Evolutionary conservation across 2,329 filamentous ascomycete genomes (phyloP), one percentile per base, ranked within the genome.

Genomic region (Cercospora beticola): DNA sequence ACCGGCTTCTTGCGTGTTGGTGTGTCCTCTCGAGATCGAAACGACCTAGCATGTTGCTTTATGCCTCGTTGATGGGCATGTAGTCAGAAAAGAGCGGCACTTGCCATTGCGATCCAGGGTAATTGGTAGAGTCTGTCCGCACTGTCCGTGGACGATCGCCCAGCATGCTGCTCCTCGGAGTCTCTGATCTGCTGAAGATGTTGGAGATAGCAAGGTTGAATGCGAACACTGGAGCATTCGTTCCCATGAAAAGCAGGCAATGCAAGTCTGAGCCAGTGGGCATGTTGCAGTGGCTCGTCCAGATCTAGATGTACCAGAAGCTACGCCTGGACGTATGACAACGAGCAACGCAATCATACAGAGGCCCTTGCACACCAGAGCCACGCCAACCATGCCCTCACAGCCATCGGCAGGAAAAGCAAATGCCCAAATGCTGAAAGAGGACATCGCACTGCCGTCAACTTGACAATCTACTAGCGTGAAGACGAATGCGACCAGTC

Each of bases 391-490:
- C 31, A 26, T 62, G 36, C 16, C 6, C 36, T 43, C 36, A n/a
- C 36, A 43, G 16, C 36, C 18, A 26, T 7, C n/a, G 16, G 33
- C 33, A 40, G 8, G n/a, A 62, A 46, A 12, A 30, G 21, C 12
- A 28, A 62, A 58, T 21, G 54, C 54, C 14, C 26, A 33, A n/a
- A 40, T 31, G 16, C 59, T 62, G 31, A 62, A 62, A 62, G 18
- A 62, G 59, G 59, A 62, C 18, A 43, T 46, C 33, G 59, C 59
- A 62, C 59, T 49, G 18, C 36, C 6, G 36, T 23, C 9, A n/a
- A 23, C 6, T 62, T 62, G 59, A 62, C 59, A 62, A 62, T 46
- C 23, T 14, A 43, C 21, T 62, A 49, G 59, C 59, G 59, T 30
- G 21, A 28, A 18, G 7, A 26, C 6, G 14, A 30, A n/a, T 5